A percentile compares a stretch with the other conserved stretches of the same genome.
Conservation (phyloP, 1,284 basidiomycete genomes). For the Marasmius oreades region DNA sequence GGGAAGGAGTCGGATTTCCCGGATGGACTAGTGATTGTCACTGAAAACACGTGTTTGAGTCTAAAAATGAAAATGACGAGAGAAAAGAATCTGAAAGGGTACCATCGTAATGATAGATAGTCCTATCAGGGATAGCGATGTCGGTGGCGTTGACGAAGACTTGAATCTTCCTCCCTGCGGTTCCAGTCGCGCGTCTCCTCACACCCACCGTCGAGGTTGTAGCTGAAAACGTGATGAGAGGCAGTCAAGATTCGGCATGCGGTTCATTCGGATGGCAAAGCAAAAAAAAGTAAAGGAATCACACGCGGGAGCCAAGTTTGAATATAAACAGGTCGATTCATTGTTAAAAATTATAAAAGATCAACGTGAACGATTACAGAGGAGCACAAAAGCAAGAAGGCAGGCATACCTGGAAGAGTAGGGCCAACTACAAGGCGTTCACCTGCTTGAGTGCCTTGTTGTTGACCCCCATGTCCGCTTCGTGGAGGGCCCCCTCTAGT, state of each 20-base stretch:
- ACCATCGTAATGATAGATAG: neutral
- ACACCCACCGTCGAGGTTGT: neutral
- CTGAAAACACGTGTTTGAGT: neutral
- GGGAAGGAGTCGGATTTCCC: neutral
- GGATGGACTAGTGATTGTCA: neutral
- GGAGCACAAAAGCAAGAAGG: neutral
- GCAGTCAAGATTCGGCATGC: too few species aligned
- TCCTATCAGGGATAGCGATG: neutral
- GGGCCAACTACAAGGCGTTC: neutral
- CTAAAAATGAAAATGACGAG: neutral
- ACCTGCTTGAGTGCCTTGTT: neutral
- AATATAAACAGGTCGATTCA: neutral
- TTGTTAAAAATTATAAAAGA: neutral
- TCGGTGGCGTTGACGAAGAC: neutral
- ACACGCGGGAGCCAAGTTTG: too few species aligned
- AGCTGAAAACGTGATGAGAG: neutral
- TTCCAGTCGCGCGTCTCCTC: neutral
- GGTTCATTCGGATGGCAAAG: too few species aligned
- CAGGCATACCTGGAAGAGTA: neutral
- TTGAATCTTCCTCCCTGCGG: neutral
- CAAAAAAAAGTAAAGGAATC: too few species aligned
- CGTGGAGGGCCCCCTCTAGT: neutral
- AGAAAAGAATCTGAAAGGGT: neutral
- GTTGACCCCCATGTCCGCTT: neutral
- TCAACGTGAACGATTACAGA: neutral